Conservation (phyloP, 495 filamentous ascomycete genomes). For the Annulohypoxylon moriforme region DNA sequence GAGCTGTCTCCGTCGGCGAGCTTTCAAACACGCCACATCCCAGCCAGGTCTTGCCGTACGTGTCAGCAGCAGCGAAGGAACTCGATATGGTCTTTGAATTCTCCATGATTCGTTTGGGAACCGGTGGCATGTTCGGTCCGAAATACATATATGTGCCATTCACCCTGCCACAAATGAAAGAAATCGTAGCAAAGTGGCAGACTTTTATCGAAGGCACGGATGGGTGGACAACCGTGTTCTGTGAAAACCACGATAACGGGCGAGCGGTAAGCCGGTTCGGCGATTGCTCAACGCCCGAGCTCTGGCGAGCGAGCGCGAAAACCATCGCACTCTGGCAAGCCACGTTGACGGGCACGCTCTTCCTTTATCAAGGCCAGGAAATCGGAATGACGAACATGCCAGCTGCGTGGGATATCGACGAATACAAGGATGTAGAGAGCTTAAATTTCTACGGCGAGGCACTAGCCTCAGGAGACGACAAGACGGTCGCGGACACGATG, state of each 20-base stretch:
- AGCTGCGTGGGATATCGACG: constrained; percentile 68
- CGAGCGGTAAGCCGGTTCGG: constrained; percentile 71
- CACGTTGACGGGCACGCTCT: constrained; percentile 73
- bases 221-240: constrained; percentile 78
- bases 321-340: constrained; percentile 70
- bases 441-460: constrained; percentile 69
- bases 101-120: constrained; percentile 70
- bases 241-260: constrained; percentile 79
- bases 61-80: constrained; percentile 68
- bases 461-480: constrained; percentile 45
- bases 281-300: constrained; percentile 59
- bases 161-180: constrained; percentile 68
- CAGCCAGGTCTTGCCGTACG: constrained; percentile 68
- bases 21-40: constrained; percentile 71
- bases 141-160: constrained; percentile 56
- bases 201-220: constrained; percentile 73
- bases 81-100: constrained; percentile 84
- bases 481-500: constrained; percentile 66
- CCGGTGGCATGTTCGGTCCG: constrained; percentile 46
- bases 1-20: constrained; percentile 78
- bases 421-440: constrained; percentile 79
- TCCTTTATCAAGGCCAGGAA: constrained; percentile 82
- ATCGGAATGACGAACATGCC: constrained; percentile 81
- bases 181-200: constrained; percentile 72
- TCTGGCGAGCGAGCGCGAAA: constrained; percentile 65